Evolutionary conservation across 768 basidiomycete genomes (phyloP).

Genomic region (Hortiboletus flavorubellus): DNA sequence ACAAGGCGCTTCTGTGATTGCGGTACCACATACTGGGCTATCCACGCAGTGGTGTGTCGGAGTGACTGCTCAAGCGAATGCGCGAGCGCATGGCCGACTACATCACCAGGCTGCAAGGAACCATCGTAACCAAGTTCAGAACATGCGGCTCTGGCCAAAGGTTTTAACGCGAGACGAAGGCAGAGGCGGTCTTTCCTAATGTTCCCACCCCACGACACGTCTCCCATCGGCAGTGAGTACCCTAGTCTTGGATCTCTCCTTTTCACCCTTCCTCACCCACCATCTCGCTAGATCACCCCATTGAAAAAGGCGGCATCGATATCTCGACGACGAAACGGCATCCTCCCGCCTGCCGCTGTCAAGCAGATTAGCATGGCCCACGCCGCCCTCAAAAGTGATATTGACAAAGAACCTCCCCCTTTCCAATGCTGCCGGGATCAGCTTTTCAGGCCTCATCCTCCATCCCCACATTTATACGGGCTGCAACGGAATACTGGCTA

Average conservation of each 20-base stretch:
- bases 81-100: conserved; percentile 11
- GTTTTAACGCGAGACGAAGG: conserved; percentile 19
- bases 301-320: conserved; percentile 24
- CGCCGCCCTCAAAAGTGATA: conserved; percentile 13
- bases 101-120: conserved; percentile 16
- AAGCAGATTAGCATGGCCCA: conserved; percentile 21
- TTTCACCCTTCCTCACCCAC: too few relatives aligned
- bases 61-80: not conserved
- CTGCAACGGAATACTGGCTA: too few relatives aligned
- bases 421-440: conserved; percentile 18
- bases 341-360: conserved; percentile 20
- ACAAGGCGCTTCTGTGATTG: too few relatives aligned
- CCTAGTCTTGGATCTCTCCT: too few relatives aligned
- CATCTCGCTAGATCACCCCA: not conserved
- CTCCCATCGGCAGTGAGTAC: too few relatives aligned
- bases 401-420: conserved; percentile 12
- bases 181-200: conserved; percentile 20
- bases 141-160: conserved; percentile 1
- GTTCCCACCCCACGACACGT: not conserved
- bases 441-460: conserved; percentile 9
- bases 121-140: conserved; percentile 22
- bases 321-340: conserved; percentile 14
- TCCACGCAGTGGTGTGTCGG: too few relatives aligned
- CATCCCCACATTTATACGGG: conserved; percentile 10
- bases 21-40: too few relatives aligned